Evolutionary conservation across 2,329 filamentous ascomycete species (phyloP).

Genomic region (Ophiostoma piceae): DNA sequence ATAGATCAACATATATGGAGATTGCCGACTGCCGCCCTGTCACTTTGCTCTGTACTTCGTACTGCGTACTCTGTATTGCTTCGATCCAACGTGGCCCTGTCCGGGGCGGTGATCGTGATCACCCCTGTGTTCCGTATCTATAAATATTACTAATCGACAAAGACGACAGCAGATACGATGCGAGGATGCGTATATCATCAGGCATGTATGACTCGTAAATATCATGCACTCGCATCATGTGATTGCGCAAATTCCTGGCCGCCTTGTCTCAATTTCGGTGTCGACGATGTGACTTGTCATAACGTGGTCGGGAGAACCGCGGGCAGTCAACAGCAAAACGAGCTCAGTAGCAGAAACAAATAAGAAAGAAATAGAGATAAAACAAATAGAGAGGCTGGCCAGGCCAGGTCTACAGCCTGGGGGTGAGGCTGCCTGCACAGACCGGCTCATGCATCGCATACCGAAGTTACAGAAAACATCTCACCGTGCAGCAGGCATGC

Average conservation of each 20-base stretch:
- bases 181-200: too few species aligned
- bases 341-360: too few species aligned
- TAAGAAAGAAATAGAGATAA: too few species aligned
- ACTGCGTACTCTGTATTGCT: neutral
- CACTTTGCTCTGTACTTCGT: neutral
- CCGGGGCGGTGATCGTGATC: slow-evolving; percentile 8
- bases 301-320: neutral
- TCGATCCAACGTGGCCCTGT: neutral
- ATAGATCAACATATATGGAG: neutral
- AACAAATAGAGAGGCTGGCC: too few species aligned
- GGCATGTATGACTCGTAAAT: too few species aligned
- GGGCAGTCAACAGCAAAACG: too few species aligned
- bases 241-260: too few species aligned
- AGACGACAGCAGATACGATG: neutral
- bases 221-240: too few species aligned
- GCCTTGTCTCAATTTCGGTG: neutral
- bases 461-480: neutral
- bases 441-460: neutral
- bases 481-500: neutral
- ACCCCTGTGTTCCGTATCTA: neutral
- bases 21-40: neutral
- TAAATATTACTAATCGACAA: neutral
- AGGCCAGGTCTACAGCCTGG: too few species aligned
- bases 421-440: neutral
- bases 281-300: neutral